These are phyloP conservation scores for Podaxis sp. DNA, from an alignment of 768 basidiomycete species.

Conservation along the genomic window DNA sequence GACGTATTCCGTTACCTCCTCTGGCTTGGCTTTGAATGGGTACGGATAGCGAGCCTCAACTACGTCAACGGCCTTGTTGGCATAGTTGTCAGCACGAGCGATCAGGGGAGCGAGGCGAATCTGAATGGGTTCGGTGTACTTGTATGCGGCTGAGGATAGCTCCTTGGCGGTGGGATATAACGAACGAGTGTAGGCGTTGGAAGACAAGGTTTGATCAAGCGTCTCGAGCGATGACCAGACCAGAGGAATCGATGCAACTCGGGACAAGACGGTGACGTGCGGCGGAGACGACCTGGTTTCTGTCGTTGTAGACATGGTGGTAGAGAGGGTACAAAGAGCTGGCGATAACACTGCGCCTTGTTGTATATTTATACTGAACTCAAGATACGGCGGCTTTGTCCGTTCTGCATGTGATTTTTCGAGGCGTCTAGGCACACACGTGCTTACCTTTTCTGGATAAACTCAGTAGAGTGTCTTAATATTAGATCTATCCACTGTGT, in stretches of 20 bases:
- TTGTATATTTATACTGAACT: not conserved
- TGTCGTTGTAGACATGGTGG: conserved; percentile 25
- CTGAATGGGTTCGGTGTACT: conserved; percentile 64
- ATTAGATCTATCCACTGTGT: not conserved
- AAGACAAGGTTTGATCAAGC: conserved; percentile 56
- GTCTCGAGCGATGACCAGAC: conserved; percentile 62
- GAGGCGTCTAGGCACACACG: not conserved
- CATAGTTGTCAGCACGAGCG: conserved; percentile 58
- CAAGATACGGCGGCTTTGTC: not conserved
- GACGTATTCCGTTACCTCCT: conserved; percentile 63
- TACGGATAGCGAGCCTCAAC: conserved; percentile 75
- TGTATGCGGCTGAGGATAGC: conserved; percentile 57
- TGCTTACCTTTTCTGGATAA: not conserved
- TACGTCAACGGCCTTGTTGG: conserved; percentile 72
- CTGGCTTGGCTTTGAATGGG: conserved; percentile 71
- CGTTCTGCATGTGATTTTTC: not conserved
- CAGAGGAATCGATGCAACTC: conserved; percentile 73
- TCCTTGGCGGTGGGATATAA: conserved; percentile 66
- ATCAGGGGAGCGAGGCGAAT: conserved; percentile 65
- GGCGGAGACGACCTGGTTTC: conserved; percentile 35
- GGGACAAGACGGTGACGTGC: conserved; percentile 58
- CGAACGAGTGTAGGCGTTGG: conserved; percentile 58
- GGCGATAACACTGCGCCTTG: not conserved
- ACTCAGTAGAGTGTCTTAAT: not conserved
- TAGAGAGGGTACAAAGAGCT: not conserved